phyloP scores from a whole-genome alignment of 768 basidiomycete genomes.

The Boletus rubroflammeus region DNA sequence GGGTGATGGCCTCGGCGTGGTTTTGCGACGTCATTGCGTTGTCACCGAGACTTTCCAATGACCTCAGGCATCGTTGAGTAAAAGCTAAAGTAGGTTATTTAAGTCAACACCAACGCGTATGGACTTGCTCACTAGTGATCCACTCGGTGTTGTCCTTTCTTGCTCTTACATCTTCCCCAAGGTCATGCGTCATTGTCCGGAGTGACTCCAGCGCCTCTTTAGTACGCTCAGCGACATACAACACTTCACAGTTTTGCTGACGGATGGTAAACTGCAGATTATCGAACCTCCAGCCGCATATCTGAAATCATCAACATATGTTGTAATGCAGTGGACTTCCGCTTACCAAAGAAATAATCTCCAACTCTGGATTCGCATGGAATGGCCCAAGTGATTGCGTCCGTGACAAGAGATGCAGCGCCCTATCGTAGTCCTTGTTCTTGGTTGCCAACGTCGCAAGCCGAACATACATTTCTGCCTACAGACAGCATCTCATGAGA shows the following conservation, averaged over 20 bases:
- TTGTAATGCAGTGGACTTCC: background rate
- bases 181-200: background rate
- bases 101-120: background rate
- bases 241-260: conserved; percentile 1
- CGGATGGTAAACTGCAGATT: background rate
- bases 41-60: conserved; percentile 3
- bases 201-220: background rate
- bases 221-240: background rate
- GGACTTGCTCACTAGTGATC: background rate
- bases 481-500: background rate
- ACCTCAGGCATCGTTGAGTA: background rate
- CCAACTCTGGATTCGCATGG: background rate
- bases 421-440: background rate
- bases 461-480: conserved; percentile 7
- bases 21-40: background rate
- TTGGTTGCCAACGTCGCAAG: conserved; percentile 2
- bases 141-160: conserved; percentile 3
- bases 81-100: background rate
- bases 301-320: background rate
- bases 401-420: background rate
- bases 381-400: conserved; percentile 5
- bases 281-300: conserved; percentile 13
- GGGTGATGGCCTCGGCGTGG: conserved; percentile 1
- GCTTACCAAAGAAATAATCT: conserved; percentile 1
- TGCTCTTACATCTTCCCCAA: background rate